A percentile compares a stretch with the other conserved stretches of the same genome.
These are phyloP conservation scores for Trichophyton schoenleinii DNA, from an alignment of 2,329 filamentous ascomycete species.

Conservation along the genomic window DNA sequence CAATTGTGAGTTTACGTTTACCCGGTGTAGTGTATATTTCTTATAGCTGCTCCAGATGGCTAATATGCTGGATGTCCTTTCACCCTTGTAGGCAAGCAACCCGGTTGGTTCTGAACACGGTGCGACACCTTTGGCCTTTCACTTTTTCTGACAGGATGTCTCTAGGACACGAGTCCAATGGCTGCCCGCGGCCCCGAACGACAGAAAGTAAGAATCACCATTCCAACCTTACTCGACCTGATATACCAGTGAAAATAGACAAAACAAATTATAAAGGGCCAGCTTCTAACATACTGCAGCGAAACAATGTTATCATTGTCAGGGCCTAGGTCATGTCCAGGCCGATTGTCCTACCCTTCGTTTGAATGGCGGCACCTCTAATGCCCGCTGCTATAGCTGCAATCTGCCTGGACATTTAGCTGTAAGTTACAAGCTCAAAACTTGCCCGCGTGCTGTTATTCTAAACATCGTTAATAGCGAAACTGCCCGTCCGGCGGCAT, in stretches of 20 bases:
- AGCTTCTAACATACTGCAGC: constrained; percentile 32
- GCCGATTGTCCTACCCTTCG: constrained; percentile 96
- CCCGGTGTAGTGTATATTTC: constrained; percentile 3
- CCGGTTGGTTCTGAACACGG: constrained; percentile 23
- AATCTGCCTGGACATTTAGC: constrained; percentile 86
- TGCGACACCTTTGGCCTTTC: background rate
- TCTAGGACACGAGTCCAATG: constrained; percentile 86
- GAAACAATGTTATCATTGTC: constrained; percentile 99
- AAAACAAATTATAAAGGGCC: background rate
- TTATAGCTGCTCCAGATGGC: background rate
- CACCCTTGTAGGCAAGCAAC: constrained; percentile 30
- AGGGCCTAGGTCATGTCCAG: constrained; percentile 95
- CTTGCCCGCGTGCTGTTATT: background rate
- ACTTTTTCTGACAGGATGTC: background rate
- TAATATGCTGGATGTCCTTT: background rate
- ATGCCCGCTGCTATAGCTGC: constrained; percentile 93
- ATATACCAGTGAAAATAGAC: background rate
- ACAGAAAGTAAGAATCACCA: constrained; percentile 59
- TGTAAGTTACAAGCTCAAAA: constrained; percentile 40
- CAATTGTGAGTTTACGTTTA: constrained; percentile 61
- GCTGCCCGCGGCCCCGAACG: constrained; percentile 89
- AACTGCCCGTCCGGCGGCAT: constrained; percentile 38
- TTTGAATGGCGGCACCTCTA: constrained; percentile 63
- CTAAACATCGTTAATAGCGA: constrained; percentile 9
- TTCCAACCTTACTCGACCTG: background rate